Evolutionary conservation across 2,329 filamentous ascomycete species (phyloP).

Genomic region (Ustulina deusta): DNA sequence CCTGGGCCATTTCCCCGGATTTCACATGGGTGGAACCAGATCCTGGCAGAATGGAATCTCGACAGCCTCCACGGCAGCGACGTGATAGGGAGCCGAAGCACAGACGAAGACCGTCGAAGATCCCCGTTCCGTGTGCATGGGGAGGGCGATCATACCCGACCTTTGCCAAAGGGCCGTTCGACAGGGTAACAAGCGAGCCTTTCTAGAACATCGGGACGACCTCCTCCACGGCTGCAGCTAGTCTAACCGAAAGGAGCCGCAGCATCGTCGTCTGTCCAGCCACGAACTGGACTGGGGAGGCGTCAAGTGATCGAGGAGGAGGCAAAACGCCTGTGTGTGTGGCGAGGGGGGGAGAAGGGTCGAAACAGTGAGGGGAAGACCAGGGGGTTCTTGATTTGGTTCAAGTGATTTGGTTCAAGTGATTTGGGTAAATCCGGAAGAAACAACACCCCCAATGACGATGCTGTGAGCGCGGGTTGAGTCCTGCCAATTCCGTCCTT

Average conservation of each 20-base stretch:
- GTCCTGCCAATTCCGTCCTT: slow-evolving; percentile 30
- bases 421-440: slow-evolving; percentile 43
- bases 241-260: slow-evolving; percentile 19
- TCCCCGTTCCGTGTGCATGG: slow-evolving; percentile 4
- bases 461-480: slow-evolving; percentile 1
- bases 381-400: slow-evolving; percentile 2
- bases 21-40: slow-evolving; percentile 29
- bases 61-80: slow-evolving; percentile 31
- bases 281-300: slow-evolving; percentile 12
- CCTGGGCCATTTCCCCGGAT: slow-evolving; percentile 39
- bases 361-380: slow-evolving; percentile 17
- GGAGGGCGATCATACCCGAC: slow-evolving; percentile 10
- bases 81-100: slow-evolving; percentile 31
- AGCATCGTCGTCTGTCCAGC: slow-evolving; percentile 12
- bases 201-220: slow-evolving; percentile 40
- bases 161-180: slow-evolving; percentile 9
- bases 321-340: slow-evolving; percentile 5
- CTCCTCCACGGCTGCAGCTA: slow-evolving; percentile 36
- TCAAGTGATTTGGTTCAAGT: slow-evolving; percentile 18
- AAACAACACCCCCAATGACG: slow-evolving; percentile 38
- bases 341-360: slow-evolving; percentile 16
- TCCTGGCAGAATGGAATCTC: slow-evolving; percentile 22
- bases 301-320: slow-evolving; percentile 9
- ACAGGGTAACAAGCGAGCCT: slow-evolving; percentile 29
- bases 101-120: slow-evolving; percentile 17